Evolutionary conservation across 2,329 filamentous ascomycete species (phyloP).

Genomic region (Paecilomyces sp.): DNA sequence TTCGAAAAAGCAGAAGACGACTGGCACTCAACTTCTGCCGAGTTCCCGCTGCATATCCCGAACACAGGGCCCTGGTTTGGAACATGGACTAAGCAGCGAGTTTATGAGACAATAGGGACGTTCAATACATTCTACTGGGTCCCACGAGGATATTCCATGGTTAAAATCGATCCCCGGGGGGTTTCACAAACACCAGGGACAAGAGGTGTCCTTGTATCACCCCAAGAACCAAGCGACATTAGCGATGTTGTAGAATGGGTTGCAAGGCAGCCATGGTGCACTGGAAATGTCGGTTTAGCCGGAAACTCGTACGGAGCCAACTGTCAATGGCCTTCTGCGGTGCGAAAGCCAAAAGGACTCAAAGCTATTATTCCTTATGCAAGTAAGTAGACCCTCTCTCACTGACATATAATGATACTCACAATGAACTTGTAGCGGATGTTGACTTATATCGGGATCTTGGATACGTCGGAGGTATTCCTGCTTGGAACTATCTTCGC

Average conservation of each 20-base stretch:
- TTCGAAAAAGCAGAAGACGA: slow-evolving; percentile 1
- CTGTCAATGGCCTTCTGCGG: neutral
- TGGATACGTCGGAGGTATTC: neutral
- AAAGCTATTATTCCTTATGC: slow-evolving; percentile 1
- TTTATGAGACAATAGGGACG: neutral
- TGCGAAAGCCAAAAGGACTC: neutral
- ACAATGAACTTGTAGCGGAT: neutral
- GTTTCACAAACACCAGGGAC: neutral
- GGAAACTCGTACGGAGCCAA: neutral
- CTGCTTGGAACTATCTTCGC: neutral
- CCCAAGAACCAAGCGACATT: neutral
- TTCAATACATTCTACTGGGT: neutral
- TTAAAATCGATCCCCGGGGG: neutral
- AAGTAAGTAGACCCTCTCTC: neutral
- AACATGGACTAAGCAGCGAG: neutral
- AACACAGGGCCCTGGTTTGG: neutral
- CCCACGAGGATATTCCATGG: slow-evolving; percentile 1
- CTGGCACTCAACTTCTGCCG: neutral
- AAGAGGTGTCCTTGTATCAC: neutral
- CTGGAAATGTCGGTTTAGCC: neutral
- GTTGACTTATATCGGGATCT: neutral
- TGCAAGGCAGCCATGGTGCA: neutral
- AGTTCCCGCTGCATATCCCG: neutral
- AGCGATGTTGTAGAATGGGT: neutral
- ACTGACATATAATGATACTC: neutral